Base-by-base conservation (phyloP, 495 filamentous ascomycete genomes). In the Daldinia bambusicola region DNA sequence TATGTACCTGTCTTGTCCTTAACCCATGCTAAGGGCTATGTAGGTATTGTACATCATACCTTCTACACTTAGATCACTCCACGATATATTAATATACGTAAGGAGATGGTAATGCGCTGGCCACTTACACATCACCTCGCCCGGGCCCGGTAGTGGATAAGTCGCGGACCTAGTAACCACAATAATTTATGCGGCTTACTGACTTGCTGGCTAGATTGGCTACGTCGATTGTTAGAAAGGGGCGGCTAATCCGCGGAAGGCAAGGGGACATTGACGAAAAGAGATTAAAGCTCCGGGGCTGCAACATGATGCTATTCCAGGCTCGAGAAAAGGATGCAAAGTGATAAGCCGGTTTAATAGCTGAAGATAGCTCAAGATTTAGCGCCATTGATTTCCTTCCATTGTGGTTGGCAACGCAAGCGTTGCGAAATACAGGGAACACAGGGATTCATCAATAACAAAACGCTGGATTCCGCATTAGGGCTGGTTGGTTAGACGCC, bases 401-500 rank as follows among this genome's bases (percentile, higher is more conserved):
- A 43, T 57, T 56, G 38, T 60, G 55, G 64, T 60, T 30, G 63
- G 48, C 60, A 61, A 65, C 16, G 40, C 45, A 60, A 43, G 45
- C 60, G 59, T 61, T 34, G 31, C 9, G 36, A 12, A 14, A 10
- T n/a, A 61, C 26, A 51, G 53, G 48, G 18, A 51, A 30, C 45
- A 40, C 56, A 67, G 32, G 60, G 67, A 38, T 58, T 66, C 45
- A 51, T 64, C 37, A 48, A 67, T 61, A 37, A 60, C 36, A 26
- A 66, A 57, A 68, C 41, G 65, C 37, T 57, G 51, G 8, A 56
- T 69, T 64, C 65, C 57, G 61, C 55, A 62, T 69, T 69, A 66
- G 70, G 64, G 66, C 62, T 69, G 43, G 59, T 61, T 61, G 70
- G 51, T 41, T 66, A 62, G 62, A 73, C 70, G 70, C 66, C 61